Base-by-base conservation (phyloP, 768 basidiomycete genomes). In the Termitomyces eurrhizus region DNA sequence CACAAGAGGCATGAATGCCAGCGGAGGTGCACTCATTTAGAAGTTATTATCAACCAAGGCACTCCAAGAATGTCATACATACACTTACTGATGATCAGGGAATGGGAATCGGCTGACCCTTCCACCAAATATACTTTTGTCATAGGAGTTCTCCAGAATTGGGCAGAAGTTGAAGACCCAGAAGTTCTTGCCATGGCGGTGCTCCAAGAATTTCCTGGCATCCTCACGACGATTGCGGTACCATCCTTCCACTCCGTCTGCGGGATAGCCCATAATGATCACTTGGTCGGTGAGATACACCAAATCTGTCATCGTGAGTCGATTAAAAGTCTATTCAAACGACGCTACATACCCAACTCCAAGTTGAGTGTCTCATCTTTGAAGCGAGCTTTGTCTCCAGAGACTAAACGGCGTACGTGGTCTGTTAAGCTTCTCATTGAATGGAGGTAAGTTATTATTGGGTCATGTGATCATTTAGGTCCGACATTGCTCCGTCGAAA, bases 81-180 rank as follows among this genome's bases (percentile, higher is more conserved):
- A 29, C 86, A 91, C 86, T 94, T 29, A 29, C 86, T 94, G 90
- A 69, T 95, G 93, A 69, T 95, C 93, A 24, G 93, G 93, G 69
- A 92, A 94, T 0, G 93, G 93, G 68, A 89, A 94, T 55, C 93
- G 77, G 66, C 89, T 92, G 18, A 93, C 89, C 45, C 90, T 78
- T 8, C 87, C 85, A 13, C 82, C 81, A 68, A 95, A 95, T 41
- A 87, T 74, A 50, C 74, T 73, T 2, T 87, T 75, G 3, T 86
- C 82, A 71, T 96, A 96, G 7, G 85, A 81, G 69, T 95, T 95
- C 72, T 95, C 93, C 63, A 77, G 79, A 8, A 87, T 66, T 0
- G 93, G 92, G 64, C 93, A 95, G 61, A 95, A 86, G 71, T 96
- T 95, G 80, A 92, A 94, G 11, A 95, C 83, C 87, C 92, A 90